Base-by-base conservation (phyloP, 2,329 filamentous ascomycete genomes). In the Rhynchosporium agropyri region DNA sequence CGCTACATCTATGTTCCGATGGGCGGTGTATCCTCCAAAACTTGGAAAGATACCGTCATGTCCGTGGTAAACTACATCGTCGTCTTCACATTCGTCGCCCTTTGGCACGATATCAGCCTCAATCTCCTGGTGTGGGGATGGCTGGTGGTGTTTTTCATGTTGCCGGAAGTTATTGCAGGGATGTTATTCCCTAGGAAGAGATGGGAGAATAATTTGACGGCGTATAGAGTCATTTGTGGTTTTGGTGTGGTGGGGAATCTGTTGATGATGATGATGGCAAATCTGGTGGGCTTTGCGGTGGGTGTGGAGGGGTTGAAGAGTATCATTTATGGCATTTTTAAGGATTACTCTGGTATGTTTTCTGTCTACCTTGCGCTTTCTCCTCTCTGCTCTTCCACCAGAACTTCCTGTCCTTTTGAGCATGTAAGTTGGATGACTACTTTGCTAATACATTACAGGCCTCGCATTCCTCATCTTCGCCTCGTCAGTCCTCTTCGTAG, bases 91-190 rank as follows among this genome's bases (percentile, higher is more conserved):
- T 99, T 99, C 72, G 95, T 99, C 29, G 96, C 95, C 0, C 81
- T 99, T 33, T 99, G 95, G 95, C 95, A 99, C 77, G 95, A 99
- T 72, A 96, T 99, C 72, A 89, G 96, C 77, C 84, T 98, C 36
- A 86, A 89, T 9, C 81, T 99, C 45, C 83, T 99, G 38, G 89
- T 96, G 76, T 99, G 95, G 95, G 94, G 95, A 33, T 99, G 95
- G 95, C 83, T 99, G 45, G 87, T 99, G 67, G 93, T 96, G 0
- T 79, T 98, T 29, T 99, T 99, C 77, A 91, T 99, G 76, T 75
- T 97, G 6, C 95, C 95, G 0, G 95, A 99, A 79, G 85, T 94
- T 69, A 78, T 90, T 7, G 92, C 87, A 0, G 80, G 81, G 0
- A 79, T 86, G 45, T 63, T 93, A 0, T 96, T 99, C 75, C 93